These are phyloP conservation scores for Auricularia heimuer DNA, from an alignment of 768 basidiomycete genomes.

Conservation along the genomic window DNA sequence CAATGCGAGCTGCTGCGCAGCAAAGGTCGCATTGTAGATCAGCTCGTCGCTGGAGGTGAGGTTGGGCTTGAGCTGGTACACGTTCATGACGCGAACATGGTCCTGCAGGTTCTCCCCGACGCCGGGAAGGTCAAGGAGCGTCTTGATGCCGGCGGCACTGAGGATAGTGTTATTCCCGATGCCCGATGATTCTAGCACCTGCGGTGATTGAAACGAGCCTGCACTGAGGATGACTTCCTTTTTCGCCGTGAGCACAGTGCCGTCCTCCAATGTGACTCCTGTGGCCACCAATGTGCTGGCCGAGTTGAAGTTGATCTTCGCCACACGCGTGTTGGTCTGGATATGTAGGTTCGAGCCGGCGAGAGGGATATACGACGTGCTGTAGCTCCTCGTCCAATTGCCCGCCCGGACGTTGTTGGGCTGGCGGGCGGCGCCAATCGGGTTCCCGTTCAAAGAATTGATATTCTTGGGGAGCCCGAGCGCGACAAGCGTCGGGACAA, in stretches of 20 bases:
- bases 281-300: background rate
- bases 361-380: conserved; percentile 3
- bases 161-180: conserved; percentile 27
- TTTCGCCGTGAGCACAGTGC: background rate
- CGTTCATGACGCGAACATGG: conserved; percentile 1
- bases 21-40: background rate
- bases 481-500: no score
- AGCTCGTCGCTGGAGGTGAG: conserved; percentile 5
- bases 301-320: conserved; percentile 9
- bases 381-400: conserved; percentile 3
- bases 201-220: conserved; percentile 21
- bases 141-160: conserved; percentile 18
- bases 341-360: conserved; percentile 2
- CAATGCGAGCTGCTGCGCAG: background rate
- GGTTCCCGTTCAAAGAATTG: conserved; percentile 10
- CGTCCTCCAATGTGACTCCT: background rate
- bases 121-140: conserved; percentile 24
- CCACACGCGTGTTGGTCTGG: conserved; percentile 4
- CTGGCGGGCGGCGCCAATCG: conserved; percentile 11
- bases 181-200: conserved; percentile 32
- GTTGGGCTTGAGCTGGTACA: conserved; percentile 4
- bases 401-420: conserved; percentile 1
- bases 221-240: conserved; percentile 14
- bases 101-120: conserved; percentile 34
- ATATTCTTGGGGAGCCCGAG: no score